These are phyloP conservation scores for Elaeis guineensis DNA, from an alignment of 176 grass and related monocot genomes.

Conservation along the genomic window DNA sequence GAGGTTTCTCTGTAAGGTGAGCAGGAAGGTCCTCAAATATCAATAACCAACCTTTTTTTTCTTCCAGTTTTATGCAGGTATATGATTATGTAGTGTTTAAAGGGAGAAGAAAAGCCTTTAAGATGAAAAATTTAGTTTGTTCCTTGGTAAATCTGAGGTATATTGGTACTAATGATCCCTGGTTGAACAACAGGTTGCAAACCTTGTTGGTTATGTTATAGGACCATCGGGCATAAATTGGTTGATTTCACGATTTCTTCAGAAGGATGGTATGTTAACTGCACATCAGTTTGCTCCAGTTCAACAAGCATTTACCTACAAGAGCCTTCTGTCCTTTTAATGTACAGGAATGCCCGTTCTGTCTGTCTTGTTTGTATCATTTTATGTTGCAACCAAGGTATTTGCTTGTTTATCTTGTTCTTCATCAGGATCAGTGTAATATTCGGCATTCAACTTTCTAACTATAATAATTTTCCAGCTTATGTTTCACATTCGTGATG, in stretches of 20 bases:
- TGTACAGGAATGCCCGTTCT: slow-evolving; percentile 47
- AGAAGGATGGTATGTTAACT: slow-evolving; percentile 39
- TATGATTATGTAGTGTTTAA: too few relatives aligned
- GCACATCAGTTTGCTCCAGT: not conserved
- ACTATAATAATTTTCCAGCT: slow-evolving; percentile 39
- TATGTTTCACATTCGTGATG: slow-evolving; percentile 78
- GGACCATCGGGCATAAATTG: slow-evolving; percentile 60
- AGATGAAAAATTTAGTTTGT: too few relatives aligned
- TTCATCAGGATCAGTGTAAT: not conserved
- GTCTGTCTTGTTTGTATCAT: slow-evolving; percentile 47
- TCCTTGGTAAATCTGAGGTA: not conserved
- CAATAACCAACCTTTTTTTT: too few relatives aligned
- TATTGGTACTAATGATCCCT: not conserved
- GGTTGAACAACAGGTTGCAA: slow-evolving; percentile 52
- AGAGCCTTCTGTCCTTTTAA: slow-evolving; percentile 12
- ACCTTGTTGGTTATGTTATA: slow-evolving; percentile 82
- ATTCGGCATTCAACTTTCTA: not conserved
- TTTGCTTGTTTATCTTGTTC: slow-evolving; percentile 10
- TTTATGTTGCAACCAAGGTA: slow-evolving; percentile 89
- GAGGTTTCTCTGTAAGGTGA: too few relatives aligned
- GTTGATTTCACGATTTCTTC: slow-evolving; percentile 56
- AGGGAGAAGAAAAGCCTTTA: too few relatives aligned
- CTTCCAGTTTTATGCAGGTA: too few relatives aligned
- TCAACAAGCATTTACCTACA: slow-evolving; percentile 3
- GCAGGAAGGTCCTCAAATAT: too few relatives aligned